Conservation (phyloP, 768 basidiomycete genomes). For the Daedaleopsis nitida region DNA sequence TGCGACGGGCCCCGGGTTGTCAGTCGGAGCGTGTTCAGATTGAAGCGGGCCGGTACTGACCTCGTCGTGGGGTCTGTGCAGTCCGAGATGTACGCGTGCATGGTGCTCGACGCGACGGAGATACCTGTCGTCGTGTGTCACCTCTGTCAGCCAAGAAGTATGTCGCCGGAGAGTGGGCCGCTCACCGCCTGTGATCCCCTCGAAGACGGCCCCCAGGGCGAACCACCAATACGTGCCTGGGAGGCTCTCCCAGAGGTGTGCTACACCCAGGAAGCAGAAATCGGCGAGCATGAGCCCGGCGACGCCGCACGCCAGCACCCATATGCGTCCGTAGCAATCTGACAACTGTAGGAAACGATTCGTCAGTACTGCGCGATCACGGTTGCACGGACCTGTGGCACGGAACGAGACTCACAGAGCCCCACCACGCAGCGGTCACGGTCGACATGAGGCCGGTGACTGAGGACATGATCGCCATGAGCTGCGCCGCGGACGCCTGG, state of each 20-base stretch:
- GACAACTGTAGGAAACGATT: conserved; percentile 50
- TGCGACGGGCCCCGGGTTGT: conserved; percentile 30
- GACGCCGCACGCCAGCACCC: conserved; percentile 59
- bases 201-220: conserved; percentile 61
- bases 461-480: conserved; percentile 60
- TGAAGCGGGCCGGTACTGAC: conserved; percentile 38
- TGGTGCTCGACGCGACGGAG: conserved; percentile 43
- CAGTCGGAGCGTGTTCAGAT: neutral
- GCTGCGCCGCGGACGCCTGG: conserved; percentile 67
- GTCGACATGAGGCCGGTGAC: conserved; percentile 70
- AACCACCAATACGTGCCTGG: conserved; percentile 88
- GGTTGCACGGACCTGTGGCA: too few relatives aligned
- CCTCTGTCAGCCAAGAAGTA: too few relatives aligned
- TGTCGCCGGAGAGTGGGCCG: too few relatives aligned
- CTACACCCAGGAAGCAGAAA: conserved; percentile 66
- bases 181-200: conserved; percentile 77
- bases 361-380: neutral
- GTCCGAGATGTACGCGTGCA: conserved; percentile 73
- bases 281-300: conserved; percentile 66
- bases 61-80: conserved; percentile 56
- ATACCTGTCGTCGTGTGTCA: conserved; percentile 1
- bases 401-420: conserved; percentile 57
- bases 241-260: conserved; percentile 54
- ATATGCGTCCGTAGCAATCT: conserved; percentile 76
- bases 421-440: conserved; percentile 86